Evolutionary conservation across 495 filamentous ascomycete genomes (phyloP), one percentile per base, ranked within the genome.

Genomic region (Xylaria longipes): DNA sequence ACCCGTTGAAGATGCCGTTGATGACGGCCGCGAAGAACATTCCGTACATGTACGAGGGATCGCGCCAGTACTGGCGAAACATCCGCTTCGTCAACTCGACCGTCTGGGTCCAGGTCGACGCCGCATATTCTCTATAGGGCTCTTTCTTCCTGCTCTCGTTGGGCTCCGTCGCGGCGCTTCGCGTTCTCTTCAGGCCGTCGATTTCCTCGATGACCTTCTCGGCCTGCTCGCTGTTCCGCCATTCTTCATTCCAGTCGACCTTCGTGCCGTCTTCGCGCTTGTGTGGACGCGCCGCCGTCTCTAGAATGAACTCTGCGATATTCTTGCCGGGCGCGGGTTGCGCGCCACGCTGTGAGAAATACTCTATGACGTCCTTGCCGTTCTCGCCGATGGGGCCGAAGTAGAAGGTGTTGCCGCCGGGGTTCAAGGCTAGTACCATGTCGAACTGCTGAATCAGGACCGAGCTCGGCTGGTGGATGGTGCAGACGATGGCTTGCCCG

Each of bases 271-370:
- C 93, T 84, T 35, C 89, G 83, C 76, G 80, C 71, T 77, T 87
- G 88, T 72, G 91, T 82, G 64, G 90, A 85, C 92, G 93, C 8
- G 91, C 89, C 37, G 92, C 92, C 0, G 90, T 92, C 73, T 97
- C 93, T 3, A 97, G 85, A 45, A 97, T 92, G 80, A 94, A 95
- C 77, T 97, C 94, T 35, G 94, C 94, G 15, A 93, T 86, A 78
- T 97, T 97, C 25, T 79, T 81, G 14, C 89, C 89, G 58, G 92
- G 93, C 15, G 89, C 80, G 27, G 82, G 88, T 3, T 88, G 88
- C 25, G 93, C 92, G 68, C 95, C 94, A 33, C 85, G 82, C 73
- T 93, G 88, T 61, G 78, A 79, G 65, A 86, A 87, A 66, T 86
- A 85, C 29, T 82, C 62, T 8, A 82, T 80, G 2, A 85, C 84